Percentiles rank a stretch among this genome's conserved stretches.
phyloP scores from a whole-genome alignment of 257 asterid species.

The Solanum corneliomulleri region DNA sequence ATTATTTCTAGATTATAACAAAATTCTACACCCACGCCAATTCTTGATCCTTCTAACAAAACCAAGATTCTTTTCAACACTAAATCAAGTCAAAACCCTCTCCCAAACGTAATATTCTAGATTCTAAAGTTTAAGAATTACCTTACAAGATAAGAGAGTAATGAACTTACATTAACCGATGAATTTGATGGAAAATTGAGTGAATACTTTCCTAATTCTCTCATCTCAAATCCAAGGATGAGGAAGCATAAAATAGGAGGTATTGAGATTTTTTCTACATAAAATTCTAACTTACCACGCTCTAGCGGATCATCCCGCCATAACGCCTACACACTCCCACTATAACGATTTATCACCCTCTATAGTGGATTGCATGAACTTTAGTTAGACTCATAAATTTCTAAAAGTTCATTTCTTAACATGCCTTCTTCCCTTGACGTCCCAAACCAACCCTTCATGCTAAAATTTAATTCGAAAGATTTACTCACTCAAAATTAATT shows the following conservation, averaged over 20 bases:
- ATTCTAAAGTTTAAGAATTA: background rate
- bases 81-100: background rate
- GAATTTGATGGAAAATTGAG: background rate
- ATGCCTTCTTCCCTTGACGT: background rate
- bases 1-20: background rate
- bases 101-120: background rate
- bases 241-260: background rate
- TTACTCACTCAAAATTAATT: background rate
- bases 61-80: too few species aligned
- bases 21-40: background rate
- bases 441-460: background rate
- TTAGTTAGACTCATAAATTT: background rate
- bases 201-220: background rate
- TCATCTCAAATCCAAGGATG: background rate
- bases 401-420: background rate
- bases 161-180: background rate
- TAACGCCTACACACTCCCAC: background rate
- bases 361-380: background rate
- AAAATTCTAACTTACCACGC: background rate
- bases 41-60: background rate
- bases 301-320: background rate
- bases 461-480: background rate
- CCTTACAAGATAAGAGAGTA: background rate
- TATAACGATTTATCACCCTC: background rate
- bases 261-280: too few species aligned